phyloP scores from a whole-genome alignment of 495 filamentous ascomycete species.

The Penicillium pulvis region DNA sequence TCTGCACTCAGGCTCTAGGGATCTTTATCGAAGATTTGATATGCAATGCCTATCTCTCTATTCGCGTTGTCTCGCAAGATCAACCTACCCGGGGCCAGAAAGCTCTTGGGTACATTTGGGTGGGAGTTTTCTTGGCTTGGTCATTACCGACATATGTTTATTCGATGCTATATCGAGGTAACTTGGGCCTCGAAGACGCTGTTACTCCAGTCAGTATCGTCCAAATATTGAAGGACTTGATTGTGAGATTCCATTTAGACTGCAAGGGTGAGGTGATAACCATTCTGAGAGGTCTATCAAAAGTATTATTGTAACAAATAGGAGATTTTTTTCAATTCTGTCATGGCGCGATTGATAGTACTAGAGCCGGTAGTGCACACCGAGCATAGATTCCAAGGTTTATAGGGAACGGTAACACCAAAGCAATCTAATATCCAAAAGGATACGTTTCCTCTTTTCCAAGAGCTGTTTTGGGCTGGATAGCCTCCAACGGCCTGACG shows the following conservation, averaged over 20 bases:
- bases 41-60: background rate
- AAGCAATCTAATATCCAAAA: constrained; percentile 42
- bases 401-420: background rate
- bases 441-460: constrained; percentile 58
- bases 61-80: background rate
- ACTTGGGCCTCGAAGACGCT: background rate
- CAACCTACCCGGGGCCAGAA: background rate
- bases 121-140: background rate
- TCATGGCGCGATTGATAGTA: too few relatives aligned
- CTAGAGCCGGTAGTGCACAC: too few relatives aligned
- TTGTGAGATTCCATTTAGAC: too few relatives aligned
- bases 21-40: background rate
- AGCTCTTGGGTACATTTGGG: background rate
- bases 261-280: too few relatives aligned
- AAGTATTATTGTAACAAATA: too few relatives aligned
- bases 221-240: background rate
- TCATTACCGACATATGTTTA: constrained; percentile 1
- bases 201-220: background rate
- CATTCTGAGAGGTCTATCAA: too few relatives aligned
- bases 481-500: constrained; percentile 52
- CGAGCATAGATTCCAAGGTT: too few relatives aligned
- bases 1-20: constrained; percentile 1
- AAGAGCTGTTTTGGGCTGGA: constrained; percentile 51
- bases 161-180: background rate
- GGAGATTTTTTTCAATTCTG: too few relatives aligned